Conservation (phyloP, 2,329 filamentous ascomycete genomes). For the Cytospora piceicola region DNA sequence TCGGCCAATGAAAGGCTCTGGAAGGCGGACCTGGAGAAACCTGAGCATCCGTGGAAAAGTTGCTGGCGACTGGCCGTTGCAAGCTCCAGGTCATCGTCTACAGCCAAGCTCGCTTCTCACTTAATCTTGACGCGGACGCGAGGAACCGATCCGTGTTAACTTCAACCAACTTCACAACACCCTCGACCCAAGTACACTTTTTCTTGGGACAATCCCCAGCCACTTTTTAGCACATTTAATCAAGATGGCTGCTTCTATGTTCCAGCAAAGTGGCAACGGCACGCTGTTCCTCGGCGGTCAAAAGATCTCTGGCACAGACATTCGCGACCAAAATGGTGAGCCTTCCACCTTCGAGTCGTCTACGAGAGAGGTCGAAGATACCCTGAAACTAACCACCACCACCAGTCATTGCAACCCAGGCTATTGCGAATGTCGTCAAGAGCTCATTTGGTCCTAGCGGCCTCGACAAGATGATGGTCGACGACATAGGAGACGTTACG, state of each 20-base stretch:
- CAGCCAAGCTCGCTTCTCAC: slow-evolving; percentile 9
- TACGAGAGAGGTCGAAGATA: slow-evolving; percentile 6
- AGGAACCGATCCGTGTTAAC: slow-evolving; percentile 16
- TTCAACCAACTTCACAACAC: slow-evolving; percentile 19
- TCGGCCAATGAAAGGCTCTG: slow-evolving; percentile 15
- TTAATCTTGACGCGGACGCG: slow-evolving; percentile 16
- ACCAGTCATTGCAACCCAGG: slow-evolving; percentile 87
- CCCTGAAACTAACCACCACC: slow-evolving; percentile 31
- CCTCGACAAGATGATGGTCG: slow-evolving; percentile 99
- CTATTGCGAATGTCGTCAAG: slow-evolving; percentile 98
- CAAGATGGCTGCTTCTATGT: slow-evolving; percentile 88
- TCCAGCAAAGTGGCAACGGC: slow-evolving; percentile 92
- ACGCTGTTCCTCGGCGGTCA: slow-evolving; percentile 95
- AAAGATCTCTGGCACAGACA: slow-evolving; percentile 96
- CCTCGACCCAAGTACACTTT: slow-evolving; percentile 10
- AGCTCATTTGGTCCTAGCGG: slow-evolving; percentile 97
- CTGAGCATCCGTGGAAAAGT: slow-evolving; percentile 21
- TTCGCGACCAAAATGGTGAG: slow-evolving; percentile 92
- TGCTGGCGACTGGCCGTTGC: slow-evolving; percentile 7
- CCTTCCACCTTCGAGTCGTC: background rate
- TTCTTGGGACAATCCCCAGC: slow-evolving; percentile 5
- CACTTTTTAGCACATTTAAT: background rate
- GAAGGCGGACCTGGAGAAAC: slow-evolving; percentile 9
- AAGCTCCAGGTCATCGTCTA: slow-evolving; percentile 1
- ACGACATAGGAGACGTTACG: slow-evolving; percentile 98